Percentiles rank a stretch among this genome's conserved stretches.
These are phyloP conservation scores for Avena eriantha DNA, from an alignment of 176 grass and related monocot species.

Conservation along the genomic window DNA sequence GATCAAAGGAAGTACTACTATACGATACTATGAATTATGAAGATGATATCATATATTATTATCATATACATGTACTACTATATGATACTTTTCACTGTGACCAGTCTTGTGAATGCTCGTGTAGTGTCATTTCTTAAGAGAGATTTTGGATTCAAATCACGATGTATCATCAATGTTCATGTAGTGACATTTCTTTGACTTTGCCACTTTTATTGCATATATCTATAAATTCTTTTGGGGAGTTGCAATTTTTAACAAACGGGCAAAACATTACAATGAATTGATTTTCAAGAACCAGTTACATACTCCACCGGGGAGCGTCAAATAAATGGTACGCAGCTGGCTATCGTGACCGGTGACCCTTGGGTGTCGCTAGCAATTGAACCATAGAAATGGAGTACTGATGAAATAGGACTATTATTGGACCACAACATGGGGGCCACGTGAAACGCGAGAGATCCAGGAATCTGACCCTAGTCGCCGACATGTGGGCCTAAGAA, in stretches of 20 bases:
- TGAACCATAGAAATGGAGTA: not conserved
- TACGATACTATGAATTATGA: too few species aligned
- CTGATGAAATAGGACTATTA: not conserved
- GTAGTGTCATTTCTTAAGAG: not conserved
- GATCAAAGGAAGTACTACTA: too few species aligned
- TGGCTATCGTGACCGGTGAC: not conserved
- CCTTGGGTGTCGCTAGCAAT: not conserved
- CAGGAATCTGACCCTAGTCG: constrained; percentile 23
- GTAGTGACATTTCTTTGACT: not conserved
- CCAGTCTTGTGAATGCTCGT: too few species aligned
- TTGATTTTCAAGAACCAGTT: not conserved
- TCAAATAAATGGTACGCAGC: too few species aligned
- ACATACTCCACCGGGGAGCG: too few species aligned
- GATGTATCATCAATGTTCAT: not conserved
- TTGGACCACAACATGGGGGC: not conserved
- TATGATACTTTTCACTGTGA: too few species aligned
- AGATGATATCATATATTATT: too few species aligned
- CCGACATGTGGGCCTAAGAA: not conserved
- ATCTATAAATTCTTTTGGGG: not conserved
- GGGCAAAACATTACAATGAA: not conserved
- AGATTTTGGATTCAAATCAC: not conserved
- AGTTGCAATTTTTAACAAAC: not conserved
- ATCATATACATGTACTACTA: too few species aligned
- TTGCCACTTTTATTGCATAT: not conserved
- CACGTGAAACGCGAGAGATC: constrained; percentile 27